phyloP scores from a whole-genome alignment of 805 yeast genomes.

The Kodamaea leandrae region DNA sequence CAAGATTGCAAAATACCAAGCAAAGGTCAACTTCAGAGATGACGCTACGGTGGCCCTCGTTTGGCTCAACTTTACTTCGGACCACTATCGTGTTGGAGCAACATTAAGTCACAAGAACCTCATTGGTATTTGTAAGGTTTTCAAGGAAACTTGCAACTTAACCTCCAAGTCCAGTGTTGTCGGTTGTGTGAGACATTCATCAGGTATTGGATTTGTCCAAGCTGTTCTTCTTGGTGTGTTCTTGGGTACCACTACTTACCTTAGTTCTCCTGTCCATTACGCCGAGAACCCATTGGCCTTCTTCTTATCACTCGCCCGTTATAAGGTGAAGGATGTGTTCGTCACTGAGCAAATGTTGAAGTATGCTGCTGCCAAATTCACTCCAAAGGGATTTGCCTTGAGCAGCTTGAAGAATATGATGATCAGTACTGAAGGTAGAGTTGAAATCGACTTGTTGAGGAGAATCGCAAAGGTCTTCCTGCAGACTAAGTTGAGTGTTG shows the following conservation, averaged over 20 bases:
- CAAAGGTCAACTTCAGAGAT: conserved; percentile 36
- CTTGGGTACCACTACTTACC: conserved; percentile 80
- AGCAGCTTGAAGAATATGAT: conserved; percentile 73
- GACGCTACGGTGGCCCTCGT: conserved; percentile 52
- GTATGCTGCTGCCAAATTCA: conserved; percentile 60
- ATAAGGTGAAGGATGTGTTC: conserved; percentile 81
- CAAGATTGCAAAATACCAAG: conserved; percentile 43
- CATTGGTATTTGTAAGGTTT: conserved; percentile 77
- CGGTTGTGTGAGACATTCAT: conserved; percentile 81
- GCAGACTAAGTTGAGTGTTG: conserved; percentile 59
- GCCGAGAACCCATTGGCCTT: conserved; percentile 72
- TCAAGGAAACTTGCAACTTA: conserved; percentile 89
- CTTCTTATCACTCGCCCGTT: conserved; percentile 65
- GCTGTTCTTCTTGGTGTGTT: conserved; percentile 82
- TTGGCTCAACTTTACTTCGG: conserved; percentile 71
- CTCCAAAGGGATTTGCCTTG: conserved; percentile 61
- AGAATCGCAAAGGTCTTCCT: conserved; percentile 61
- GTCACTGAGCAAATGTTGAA: conserved; percentile 81
- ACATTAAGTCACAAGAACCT: conserved; percentile 59
- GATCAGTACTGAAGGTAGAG: conserved; percentile 76
- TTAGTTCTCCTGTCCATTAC: conserved; percentile 75
- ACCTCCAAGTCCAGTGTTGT: conserved; percentile 67
- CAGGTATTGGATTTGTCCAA: conserved; percentile 86
- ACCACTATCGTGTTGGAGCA: conserved; percentile 62
- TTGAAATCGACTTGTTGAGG: conserved; percentile 58